Percentiles rank a stretch among this genome's conserved stretches.
These are phyloP conservation scores for Cladosporium phlei DNA, from an alignment of 2,329 filamentous ascomycete genomes.

Conservation along the genomic window DNA sequence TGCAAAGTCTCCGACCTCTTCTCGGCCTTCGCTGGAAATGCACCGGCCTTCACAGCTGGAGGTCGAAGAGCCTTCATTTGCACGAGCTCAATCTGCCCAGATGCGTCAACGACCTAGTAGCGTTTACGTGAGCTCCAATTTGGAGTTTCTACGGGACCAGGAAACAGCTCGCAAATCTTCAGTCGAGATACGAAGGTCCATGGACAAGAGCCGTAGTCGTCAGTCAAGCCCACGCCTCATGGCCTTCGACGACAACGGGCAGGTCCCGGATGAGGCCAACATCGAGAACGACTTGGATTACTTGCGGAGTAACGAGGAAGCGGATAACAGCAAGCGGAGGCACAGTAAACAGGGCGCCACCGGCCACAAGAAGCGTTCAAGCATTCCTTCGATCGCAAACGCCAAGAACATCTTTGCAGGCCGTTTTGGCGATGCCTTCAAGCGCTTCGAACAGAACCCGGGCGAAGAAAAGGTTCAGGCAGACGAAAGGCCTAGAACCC, in stretches of 20 bases:
- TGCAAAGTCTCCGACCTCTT: constrained; percentile 50
- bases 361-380: constrained; percentile 66
- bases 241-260: constrained; percentile 27
- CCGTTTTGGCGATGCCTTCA: constrained; percentile 90
- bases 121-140: constrained; percentile 74
- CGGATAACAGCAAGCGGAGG: constrained; percentile 46
- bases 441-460: constrained; percentile 64
- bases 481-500: constrained; percentile 1
- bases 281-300: constrained; percentile 81
- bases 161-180: constrained; percentile 51
- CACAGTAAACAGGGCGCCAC: constrained; percentile 51
- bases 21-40: constrained; percentile 67
- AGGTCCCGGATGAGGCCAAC: constrained; percentile 52
- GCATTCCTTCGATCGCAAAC: constrained; percentile 56
- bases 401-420: constrained; percentile 75
- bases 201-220: constrained; percentile 11
- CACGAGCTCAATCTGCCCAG: constrained; percentile 60
- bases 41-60: constrained; percentile 62
- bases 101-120: constrained; percentile 70
- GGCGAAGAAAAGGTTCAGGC: constrained; percentile 13
- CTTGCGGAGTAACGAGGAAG: constrained; percentile 67
- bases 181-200: constrained; percentile 2
- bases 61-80: constrained; percentile 47
- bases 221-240: constrained; percentile 11
- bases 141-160: constrained; percentile 76